These are phyloP conservation scores for Botrytis medusae DNA, from an alignment of 2,329 filamentous ascomycete genomes.

Conservation along the genomic window DNA sequence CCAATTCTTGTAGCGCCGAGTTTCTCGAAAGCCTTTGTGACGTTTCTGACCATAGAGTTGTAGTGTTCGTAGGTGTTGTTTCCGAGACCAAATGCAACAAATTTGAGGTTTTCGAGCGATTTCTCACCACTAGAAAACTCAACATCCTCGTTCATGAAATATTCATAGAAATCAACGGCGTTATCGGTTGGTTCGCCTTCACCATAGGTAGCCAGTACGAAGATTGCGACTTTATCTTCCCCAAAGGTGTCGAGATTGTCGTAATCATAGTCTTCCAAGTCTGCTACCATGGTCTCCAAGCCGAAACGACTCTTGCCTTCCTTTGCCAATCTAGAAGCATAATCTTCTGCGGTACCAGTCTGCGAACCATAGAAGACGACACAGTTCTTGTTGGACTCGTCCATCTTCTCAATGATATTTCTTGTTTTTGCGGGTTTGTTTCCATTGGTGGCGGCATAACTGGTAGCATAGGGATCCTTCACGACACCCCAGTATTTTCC, in stretches of 20 bases:
- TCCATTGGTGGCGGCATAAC: conserved; percentile 66
- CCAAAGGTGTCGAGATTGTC: conserved; percentile 89
- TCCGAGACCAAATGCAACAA: conserved; percentile 91
- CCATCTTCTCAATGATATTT: conserved; percentile 94
- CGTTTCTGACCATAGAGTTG: conserved; percentile 95
- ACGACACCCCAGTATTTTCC: conserved; percentile 87
- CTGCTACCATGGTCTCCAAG: conserved; percentile 96
- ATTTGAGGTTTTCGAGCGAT: conserved; percentile 80
- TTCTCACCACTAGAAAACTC: conserved; percentile 74
- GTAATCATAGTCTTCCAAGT: conserved; percentile 96
- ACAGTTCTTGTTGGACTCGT: conserved; percentile 94
- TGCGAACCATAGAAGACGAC: conserved; percentile 98
- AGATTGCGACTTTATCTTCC: conserved; percentile 88
- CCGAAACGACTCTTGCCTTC: conserved; percentile 96
- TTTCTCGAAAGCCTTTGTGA: conserved; percentile 77
- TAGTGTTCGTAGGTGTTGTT: conserved; percentile 99
- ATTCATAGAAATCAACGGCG: conserved; percentile 98
- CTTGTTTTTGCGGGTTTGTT: conserved; percentile 80
- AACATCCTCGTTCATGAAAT: conserved; percentile 78
- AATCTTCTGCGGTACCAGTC: conserved; percentile 97
- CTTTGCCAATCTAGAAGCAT: conserved; percentile 92
- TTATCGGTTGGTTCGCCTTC: conserved; percentile 99
- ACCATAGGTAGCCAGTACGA: conserved; percentile 94
- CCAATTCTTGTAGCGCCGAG: conserved; percentile 84
- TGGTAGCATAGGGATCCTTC: conserved; percentile 84